Evolutionary conservation across 805 yeast species (phyloP).

Genomic region (Blastobotrys peoriensis): DNA sequence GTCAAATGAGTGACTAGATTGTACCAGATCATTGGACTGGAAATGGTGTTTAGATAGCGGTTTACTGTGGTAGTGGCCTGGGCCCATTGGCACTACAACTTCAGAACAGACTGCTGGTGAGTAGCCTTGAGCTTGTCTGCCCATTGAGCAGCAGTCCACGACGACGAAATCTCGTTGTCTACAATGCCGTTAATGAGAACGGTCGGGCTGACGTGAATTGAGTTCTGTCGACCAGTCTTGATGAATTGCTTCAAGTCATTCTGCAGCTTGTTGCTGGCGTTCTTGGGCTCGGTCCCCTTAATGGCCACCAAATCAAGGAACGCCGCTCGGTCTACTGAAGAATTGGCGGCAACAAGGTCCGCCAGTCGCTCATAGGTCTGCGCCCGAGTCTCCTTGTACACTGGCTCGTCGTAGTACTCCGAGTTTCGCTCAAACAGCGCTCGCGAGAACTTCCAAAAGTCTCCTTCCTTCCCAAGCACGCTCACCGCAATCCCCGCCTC

Average conservation of each 20-base stretch:
- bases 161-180: slow-evolving; percentile 53
- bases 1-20: too few species aligned
- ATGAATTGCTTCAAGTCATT: slow-evolving; percentile 69
- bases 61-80: too few species aligned
- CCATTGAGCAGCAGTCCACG: slow-evolving; percentile 47
- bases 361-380: slow-evolving; percentile 51
- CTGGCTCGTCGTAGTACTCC: slow-evolving; percentile 56
- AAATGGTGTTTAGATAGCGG: too few species aligned
- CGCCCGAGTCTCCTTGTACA: slow-evolving; percentile 47
- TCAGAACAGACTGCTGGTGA: too few species aligned
- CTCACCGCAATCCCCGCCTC: slow-evolving; percentile 58
- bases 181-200: slow-evolving; percentile 64
- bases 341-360: slow-evolving; percentile 37
- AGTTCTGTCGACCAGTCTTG: slow-evolving; percentile 64
- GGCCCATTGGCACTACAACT: too few species aligned
- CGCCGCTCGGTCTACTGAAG: slow-evolving; percentile 30
- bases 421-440: slow-evolving; percentile 51
- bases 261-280: slow-evolving; percentile 53
- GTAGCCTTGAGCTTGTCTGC: slow-evolving; percentile 19
- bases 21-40: too few species aligned
- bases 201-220: slow-evolving; percentile 83
- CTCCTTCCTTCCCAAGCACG: slow-evolving; percentile 45
- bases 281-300: slow-evolving; percentile 32
- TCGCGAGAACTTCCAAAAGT: slow-evolving; percentile 55
- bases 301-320: slow-evolving; percentile 33